Conservation (phyloP, 768 basidiomycete species). For the Paxillus involutus region DNA sequence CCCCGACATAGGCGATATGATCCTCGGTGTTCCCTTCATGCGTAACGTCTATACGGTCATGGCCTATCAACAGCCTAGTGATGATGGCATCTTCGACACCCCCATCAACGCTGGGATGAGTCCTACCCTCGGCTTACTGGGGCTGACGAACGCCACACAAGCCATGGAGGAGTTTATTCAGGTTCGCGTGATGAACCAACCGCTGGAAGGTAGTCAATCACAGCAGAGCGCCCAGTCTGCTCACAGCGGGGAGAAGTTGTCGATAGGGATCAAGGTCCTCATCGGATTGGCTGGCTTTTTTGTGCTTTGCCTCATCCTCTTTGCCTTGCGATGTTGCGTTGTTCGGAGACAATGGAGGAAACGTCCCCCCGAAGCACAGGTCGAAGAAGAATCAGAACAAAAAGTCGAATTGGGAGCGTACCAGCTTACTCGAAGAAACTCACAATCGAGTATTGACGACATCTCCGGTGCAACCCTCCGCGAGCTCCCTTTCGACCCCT, state of each 20-base stretch:
- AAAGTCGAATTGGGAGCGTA: slow-evolving; percentile 29
- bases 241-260: slow-evolving; percentile 39
- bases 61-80: slow-evolving; percentile 54
- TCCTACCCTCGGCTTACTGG: slow-evolving; percentile 59
- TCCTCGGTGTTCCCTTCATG: slow-evolving; percentile 79
- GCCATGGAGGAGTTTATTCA: slow-evolving; percentile 69
- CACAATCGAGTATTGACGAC: slow-evolving; percentile 24
- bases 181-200: slow-evolving; percentile 66
- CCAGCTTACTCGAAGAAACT: slow-evolving; percentile 33
- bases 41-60: slow-evolving; percentile 77
- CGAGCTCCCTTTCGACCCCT: slow-evolving; percentile 36
- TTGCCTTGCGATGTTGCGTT: slow-evolving; percentile 53
- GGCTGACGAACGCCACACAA: slow-evolving; percentile 57
- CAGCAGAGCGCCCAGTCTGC: slow-evolving; percentile 7
- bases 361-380: slow-evolving; percentile 9
- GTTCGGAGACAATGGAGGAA: slow-evolving; percentile 37
- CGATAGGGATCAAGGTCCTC: slow-evolving; percentile 63
- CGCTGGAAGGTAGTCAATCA: slow-evolving; percentile 36
- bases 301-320: slow-evolving; percentile 51
- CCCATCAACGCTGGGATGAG: slow-evolving; percentile 16
- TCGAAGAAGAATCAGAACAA: slow-evolving; percentile 12
- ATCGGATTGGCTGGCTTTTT: slow-evolving; percentile 61
- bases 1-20: slow-evolving; percentile 57
- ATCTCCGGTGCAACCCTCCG: slow-evolving; percentile 39
- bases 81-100: slow-evolving; percentile 44